These are phyloP conservation scores for Trichoderma asperelloides DNA, from an alignment of 495 filamentous ascomycete species.

Conservation along the genomic window DNA sequence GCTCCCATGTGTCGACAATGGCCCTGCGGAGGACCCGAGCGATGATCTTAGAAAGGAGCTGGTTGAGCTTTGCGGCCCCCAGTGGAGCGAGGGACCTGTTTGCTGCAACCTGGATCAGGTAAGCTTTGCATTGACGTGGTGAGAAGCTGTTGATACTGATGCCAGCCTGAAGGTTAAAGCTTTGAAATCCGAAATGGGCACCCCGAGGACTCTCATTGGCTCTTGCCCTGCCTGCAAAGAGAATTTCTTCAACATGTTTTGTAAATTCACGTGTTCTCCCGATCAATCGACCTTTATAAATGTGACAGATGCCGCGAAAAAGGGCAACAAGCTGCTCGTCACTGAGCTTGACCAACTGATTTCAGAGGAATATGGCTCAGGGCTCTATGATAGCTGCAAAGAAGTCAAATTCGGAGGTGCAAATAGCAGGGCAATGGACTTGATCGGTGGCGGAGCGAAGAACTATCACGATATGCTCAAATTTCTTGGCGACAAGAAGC, in stretches of 20 bases:
- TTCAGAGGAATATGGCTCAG: slow-evolving; percentile 73
- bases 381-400: slow-evolving; percentile 95
- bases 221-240: slow-evolving; percentile 91
- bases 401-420: slow-evolving; percentile 96
- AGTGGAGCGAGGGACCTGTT: slow-evolving; percentile 74
- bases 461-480: slow-evolving; percentile 76
- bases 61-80: slow-evolving; percentile 73
- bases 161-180: slow-evolving; percentile 51
- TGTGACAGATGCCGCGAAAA: slow-evolving; percentile 64
- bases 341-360: slow-evolving; percentile 88
- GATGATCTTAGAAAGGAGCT: slow-evolving; percentile 61
- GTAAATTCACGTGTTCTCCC: slow-evolving; percentile 94
- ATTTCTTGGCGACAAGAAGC: slow-evolving; percentile 86
- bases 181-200: slow-evolving; percentile 70
- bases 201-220: slow-evolving; percentile 79
- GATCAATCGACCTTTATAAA: slow-evolving; percentile 95
- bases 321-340: slow-evolving; percentile 62
- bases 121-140: slow-evolving; percentile 13
- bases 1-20: slow-evolving; percentile 93
- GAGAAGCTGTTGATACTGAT: slow-evolving; percentile 16
- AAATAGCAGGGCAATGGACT: slow-evolving; percentile 82
- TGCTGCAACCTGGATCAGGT: slow-evolving; percentile 83
- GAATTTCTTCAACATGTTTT: slow-evolving; percentile 97
- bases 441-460: slow-evolving; percentile 93
- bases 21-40: slow-evolving; percentile 62